Evolutionary conservation across 495 filamentous ascomycete species (phyloP), one percentile per base, ranked within the genome.

Genomic region (Lentithecium fluviatile): DNA sequence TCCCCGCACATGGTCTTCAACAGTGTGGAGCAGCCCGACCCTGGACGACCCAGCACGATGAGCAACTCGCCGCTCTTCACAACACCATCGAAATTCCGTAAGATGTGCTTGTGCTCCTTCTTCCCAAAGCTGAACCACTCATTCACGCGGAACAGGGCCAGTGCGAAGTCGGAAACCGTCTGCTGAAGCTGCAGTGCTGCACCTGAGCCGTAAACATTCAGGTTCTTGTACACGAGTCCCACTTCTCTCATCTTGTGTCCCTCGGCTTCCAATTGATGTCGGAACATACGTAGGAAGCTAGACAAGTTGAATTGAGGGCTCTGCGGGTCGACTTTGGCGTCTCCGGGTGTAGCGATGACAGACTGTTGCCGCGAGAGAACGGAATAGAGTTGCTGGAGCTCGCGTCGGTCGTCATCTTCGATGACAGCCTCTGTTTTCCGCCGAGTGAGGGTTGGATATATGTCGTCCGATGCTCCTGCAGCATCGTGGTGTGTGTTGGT

Each of bases 11-110:
- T 52, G 5, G 59, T 45, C 42, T 66, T 66, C 17, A 66, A 38
- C 12, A 80, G 51, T 6, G 78, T 80, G 2, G 72, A 75, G 45
- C 77, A 80, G 17, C 78, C 78, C 2, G 73, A 72, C 1, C 78
- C 78, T 0, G 78, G 78, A 4, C 78, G 65, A 5, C 78, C 78
- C 11, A 80, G 67, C 2, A 80, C 78, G 1, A 80, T 60, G 23
- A 78, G 63, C 72, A 80, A 76, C 61, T 79, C 77, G 6, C 78
- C 78, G 32, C 7, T 23, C 17, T 59, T 60, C 20, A 65, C 36
- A 2, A 60, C 5, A 3, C 62, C 62, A 17, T 65, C 62, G 13
- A 65, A 60, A 36, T 40, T 42, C 3, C 36, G 32, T n/a, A 64
- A 47, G 43, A 64, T 64, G 17, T 58, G 52, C n/a, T 50, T 62